Conservation (phyloP, 345 rosid genomes). For the Gossypium stocksii region DNA sequence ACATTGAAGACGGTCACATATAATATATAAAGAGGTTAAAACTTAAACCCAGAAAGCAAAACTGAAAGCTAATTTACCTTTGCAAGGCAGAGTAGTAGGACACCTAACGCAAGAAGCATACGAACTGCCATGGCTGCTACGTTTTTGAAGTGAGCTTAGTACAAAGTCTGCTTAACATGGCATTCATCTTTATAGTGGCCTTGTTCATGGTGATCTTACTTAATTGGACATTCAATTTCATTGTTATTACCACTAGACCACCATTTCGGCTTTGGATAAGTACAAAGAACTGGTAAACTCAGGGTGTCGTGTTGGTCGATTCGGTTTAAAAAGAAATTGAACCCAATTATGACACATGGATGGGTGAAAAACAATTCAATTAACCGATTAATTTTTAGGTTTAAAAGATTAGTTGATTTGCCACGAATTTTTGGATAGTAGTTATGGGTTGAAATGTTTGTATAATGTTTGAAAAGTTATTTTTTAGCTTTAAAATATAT, state of each 20-base stretch:
- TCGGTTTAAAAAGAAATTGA: no score
- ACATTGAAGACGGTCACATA: not conserved
- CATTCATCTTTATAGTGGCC: slow-evolving; percentile 22
- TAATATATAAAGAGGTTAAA: not conserved
- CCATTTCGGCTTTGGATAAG: not conserved
- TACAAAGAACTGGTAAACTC: not conserved
- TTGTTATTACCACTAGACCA: slow-evolving; percentile 3
- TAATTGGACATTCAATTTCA: not conserved
- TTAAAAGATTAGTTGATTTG: no score
- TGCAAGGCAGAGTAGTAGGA: slow-evolving; percentile 20
- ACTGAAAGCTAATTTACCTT: slow-evolving; percentile 15
- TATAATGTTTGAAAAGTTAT: no score
- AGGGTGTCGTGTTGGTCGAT: no score
- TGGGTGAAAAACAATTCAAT: no score
- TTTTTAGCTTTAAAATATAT: no score
- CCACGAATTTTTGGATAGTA: fast-evolving
- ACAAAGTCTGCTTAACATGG: not conserved
- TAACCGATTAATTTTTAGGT: no score
- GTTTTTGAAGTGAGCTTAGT: not conserved
- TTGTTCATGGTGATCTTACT: not conserved
- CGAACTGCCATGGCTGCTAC: slow-evolving; percentile 17
- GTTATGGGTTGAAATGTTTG: fast-evolving
- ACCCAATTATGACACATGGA: no score
- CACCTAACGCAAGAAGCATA: slow-evolving; percentile 16
- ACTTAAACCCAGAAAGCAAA: not conserved